Evolutionary conservation across 2,329 filamentous ascomycete genomes (phyloP), one percentile per base, ranked within the genome.

Genomic region (Cercospora beticola): DNA sequence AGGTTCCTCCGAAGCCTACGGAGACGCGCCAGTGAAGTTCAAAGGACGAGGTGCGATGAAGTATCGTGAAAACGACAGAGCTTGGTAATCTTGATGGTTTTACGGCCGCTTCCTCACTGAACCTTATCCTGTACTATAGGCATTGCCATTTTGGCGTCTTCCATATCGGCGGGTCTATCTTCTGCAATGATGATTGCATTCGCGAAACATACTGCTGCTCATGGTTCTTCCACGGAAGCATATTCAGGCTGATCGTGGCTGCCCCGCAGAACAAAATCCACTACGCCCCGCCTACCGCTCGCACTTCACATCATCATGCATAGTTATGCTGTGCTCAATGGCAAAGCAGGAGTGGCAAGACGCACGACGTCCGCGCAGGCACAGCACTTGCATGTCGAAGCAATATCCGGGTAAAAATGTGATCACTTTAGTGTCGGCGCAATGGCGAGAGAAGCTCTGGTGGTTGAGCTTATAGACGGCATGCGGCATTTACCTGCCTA

Each of bases 1-100:
- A 18, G 74, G 65, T 21, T 65, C 65, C 30, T 68, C 64, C 10
- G 72, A 71, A 21, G 71, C 73, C 49, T 75, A 76, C 16, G 68
- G 74, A n/a, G 78, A 75, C 14, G 72, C 74, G 54, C 75, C 76
- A 4, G 76, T 81, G 30, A 79, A 80, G 69, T 81, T 79, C 73
- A 81, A 81, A 66, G 80, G 79, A n/a, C 67, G 80, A 54, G 80
- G 80, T 18, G 75, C 76, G 36, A 81, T 81, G 79, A 79, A 79
- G 60, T 80, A 75, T 70, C 73, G 78, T 30, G 77, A 79, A 65
- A 73, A 75, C 18, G 72, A 70, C 16, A 62, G 71, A 63, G 56
- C 71, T 26, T 75, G 66, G 70, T 66, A 43, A 63, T 2, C 10
- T 31, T 33, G 18, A 67, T 14, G 63, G 57, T 31, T 66, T 14